These are phyloP conservation scores for Flaveria robusta DNA, from an alignment of 129 eudicot species.

Conservation along the genomic window DNA sequence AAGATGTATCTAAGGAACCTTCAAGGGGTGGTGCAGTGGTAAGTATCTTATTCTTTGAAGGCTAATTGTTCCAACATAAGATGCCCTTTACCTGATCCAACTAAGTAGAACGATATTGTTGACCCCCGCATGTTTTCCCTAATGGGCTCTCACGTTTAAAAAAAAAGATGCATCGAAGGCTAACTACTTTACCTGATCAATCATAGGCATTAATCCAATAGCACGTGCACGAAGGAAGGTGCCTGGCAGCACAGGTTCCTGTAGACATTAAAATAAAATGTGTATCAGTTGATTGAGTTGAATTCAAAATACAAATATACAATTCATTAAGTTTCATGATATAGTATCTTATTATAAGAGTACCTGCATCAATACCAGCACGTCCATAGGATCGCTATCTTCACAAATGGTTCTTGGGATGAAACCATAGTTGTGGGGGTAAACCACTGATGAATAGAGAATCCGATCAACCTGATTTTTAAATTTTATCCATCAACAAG, in stretches of 20 bases:
- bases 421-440: conserved; percentile 98
- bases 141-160: not conserved
- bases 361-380: conserved; percentile 96
- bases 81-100: not conserved
- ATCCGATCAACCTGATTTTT: conserved; percentile 75
- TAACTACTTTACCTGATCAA: conserved; percentile 64
- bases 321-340: not conserved
- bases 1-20: not conserved
- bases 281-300: conserved; percentile 12
- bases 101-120: not conserved
- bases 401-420: conserved; percentile 91
- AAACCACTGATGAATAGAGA: conserved; percentile 93
- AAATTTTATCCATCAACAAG: conserved; percentile 19
- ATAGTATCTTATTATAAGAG: not conserved
- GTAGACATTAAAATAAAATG: not conserved
- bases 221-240: conserved; percentile 94
- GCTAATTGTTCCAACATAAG: not conserved
- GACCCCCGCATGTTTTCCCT: not conserved
- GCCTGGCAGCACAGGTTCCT: conserved; percentile 96
- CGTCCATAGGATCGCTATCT: conserved; percentile 95
- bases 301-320: conserved; percentile 8
- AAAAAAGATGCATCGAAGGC: not conserved
- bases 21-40: not conserved
- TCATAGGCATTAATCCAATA: conserved; percentile 97
- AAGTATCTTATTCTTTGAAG: not conserved